These are phyloP conservation scores for Soucietia sequanensis DNA, from an alignment of 805 yeast genomes.

Conservation along the genomic window DNA sequence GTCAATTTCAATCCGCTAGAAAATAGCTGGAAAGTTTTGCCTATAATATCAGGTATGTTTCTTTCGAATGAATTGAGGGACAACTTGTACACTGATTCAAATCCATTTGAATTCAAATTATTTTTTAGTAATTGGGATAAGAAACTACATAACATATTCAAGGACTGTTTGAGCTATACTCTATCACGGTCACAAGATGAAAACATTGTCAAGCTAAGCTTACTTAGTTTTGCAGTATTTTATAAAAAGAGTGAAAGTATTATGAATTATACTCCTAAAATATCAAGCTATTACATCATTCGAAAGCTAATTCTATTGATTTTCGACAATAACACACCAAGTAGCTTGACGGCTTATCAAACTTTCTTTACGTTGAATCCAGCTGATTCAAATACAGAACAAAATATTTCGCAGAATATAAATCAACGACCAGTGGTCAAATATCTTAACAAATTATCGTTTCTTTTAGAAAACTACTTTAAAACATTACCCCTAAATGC, in stretches of 20 bases:
- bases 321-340: slow-evolving; percentile 10
- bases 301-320: slow-evolving; percentile 17
- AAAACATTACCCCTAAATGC: slow-evolving; percentile 11
- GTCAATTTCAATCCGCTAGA: slow-evolving; percentile 22
- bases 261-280: slow-evolving; percentile 15
- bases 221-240: slow-evolving; percentile 35
- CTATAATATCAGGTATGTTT: slow-evolving; percentile 46
- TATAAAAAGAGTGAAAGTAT: slow-evolving; percentile 22
- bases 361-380: slow-evolving; percentile 14
- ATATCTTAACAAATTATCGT: slow-evolving; percentile 49
- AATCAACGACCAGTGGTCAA: slow-evolving; percentile 42
- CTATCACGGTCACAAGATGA: slow-evolving; percentile 19
- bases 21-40: slow-evolving; percentile 47
- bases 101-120: slow-evolving; percentile 24
- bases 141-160: slow-evolving; percentile 25
- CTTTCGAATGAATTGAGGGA: slow-evolving; percentile 36
- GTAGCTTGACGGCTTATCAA: slow-evolving; percentile 12
- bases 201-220: slow-evolving; percentile 25
- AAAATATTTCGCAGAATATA: slow-evolving; percentile 9
- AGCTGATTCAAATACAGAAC: slow-evolving; percentile 9
- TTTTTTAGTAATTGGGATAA: slow-evolving; percentile 38
- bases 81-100: slow-evolving; percentile 27
- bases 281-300: slow-evolving; percentile 18
- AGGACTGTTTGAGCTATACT: slow-evolving; percentile 21
- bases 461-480: slow-evolving; percentile 39